Evolutionary conservation across 768 basidiomycete genomes (phyloP), one percentile per base, ranked within the genome.

Genomic region (Leucocoprinus sp.): DNA sequence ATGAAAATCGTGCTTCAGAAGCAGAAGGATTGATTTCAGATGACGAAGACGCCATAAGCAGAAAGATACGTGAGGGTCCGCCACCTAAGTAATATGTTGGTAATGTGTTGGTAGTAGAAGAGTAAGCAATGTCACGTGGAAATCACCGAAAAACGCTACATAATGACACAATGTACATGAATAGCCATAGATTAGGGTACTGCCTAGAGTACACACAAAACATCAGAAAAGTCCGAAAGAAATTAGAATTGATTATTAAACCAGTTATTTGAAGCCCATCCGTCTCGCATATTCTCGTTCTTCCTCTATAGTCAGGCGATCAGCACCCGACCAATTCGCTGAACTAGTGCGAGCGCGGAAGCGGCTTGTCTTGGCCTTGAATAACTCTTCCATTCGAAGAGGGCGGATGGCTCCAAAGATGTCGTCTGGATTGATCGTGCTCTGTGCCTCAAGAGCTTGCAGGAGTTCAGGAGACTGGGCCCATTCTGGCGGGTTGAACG

Each of bases 291-390:
- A 98, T 52, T 91, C 87, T 48, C 72, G 66, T 64, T 93, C 82
- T 64, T 97, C 95, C 52, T 84, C 80, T 18, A 70, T 62, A 12
- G 90, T 93, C 55, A 98, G 65, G 19, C 80, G 72, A 65, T 97
- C 95, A n/a, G 83, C 65, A n/a, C 90, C 91, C 5, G 80, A 75
- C 95, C 95, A 98, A 60, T 96, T 96, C 26, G 95, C 95, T 8
- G 90, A 93, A 56, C 91, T 93, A 7, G 90, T 89, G 37, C 95
- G 74, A 5, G 88, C 84, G 48, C 93, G 72, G 70, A 96, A 96
- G 40, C 84, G 75, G 52, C 82, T 86, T 14, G 80, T 82, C 51
- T 81, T 72, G 18, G 66, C 69, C 55, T 80, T 76, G 74, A 99
- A 99, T 52, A 98, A 73, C 57, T 97, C 92, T 53, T 93, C 92